Conservation (phyloP, 2,329 filamentous ascomycete species). For the Trichocomaceae sp. region DNA sequence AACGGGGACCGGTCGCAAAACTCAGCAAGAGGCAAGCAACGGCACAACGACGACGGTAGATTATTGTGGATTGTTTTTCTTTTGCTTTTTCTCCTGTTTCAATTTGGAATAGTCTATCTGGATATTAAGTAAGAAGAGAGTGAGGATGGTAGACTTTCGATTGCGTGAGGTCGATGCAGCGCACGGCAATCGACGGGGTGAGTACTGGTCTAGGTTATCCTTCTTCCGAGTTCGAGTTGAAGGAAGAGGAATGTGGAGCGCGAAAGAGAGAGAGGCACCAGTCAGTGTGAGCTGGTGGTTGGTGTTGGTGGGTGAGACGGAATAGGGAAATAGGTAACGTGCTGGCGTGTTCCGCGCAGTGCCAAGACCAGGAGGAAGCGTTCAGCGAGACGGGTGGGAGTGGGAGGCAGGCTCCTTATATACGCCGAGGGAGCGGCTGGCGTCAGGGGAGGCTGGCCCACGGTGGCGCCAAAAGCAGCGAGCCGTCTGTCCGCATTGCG, state of each 20-base stretch:
- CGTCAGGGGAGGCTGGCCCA: slow-evolving; percentile 34
- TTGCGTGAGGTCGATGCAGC: slow-evolving; percentile 5
- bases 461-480: slow-evolving; percentile 35
- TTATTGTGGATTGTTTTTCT: slow-evolving; percentile 1
- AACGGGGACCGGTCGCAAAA: slow-evolving; percentile 10
- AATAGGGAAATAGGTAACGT: slow-evolving; percentile 23
- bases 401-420: slow-evolving; percentile 37
- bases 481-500: slow-evolving; percentile 1
- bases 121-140: background rate
- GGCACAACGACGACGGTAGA: background rate
- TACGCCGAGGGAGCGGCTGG: slow-evolving; percentile 21
- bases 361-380: slow-evolving; percentile 37
- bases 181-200: background rate
- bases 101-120: slow-evolving; percentile 24
- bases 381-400: slow-evolving; percentile 22
- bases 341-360: slow-evolving; percentile 29
- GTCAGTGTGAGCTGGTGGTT: slow-evolving; percentile 14
- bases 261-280: slow-evolving; percentile 15
- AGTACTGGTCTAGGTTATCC: background rate
- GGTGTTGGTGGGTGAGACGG: slow-evolving; percentile 17
- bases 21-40: slow-evolving; percentile 15
- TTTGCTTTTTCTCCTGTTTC: slow-evolving; percentile 17
- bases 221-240: slow-evolving; percentile 3
- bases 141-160: slow-evolving; percentile 17
- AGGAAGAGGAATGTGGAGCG: slow-evolving; percentile 14